Evolutionary conservation across 495 filamentous ascomycete species (phyloP).

Genomic region (Penicillium coffeae): DNA sequence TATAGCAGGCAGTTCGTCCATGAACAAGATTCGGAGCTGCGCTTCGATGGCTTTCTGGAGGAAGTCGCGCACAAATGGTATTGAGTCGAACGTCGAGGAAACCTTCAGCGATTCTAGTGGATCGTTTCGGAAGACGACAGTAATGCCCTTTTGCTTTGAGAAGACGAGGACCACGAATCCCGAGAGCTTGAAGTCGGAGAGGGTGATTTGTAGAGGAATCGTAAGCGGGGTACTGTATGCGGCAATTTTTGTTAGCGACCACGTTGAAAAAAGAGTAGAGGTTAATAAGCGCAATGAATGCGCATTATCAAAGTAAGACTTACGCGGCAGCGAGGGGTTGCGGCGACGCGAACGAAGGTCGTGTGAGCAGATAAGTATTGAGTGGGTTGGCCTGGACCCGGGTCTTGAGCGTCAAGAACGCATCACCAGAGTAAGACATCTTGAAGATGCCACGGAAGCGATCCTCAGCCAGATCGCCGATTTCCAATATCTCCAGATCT

Average conservation of each 20-base stretch:
- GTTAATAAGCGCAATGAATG: neutral
- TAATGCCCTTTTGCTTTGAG: constrained; percentile 93
- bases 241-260: constrained; percentile 12
- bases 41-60: constrained; percentile 93
- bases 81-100: constrained; percentile 97
- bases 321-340: constrained; percentile 86
- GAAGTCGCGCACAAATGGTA: constrained; percentile 96
- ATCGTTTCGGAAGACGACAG: constrained; percentile 95
- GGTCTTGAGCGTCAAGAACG: constrained; percentile 89
- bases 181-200: constrained; percentile 95
- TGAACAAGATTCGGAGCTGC: constrained; percentile 88
- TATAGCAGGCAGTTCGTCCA: constrained; percentile 95
- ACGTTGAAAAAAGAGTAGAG: neutral
- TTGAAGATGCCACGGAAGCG: constrained; percentile 97
- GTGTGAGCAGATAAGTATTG: constrained; percentile 89
- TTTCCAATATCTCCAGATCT: constrained; percentile 92
- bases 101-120: constrained; percentile 97
- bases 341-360: constrained; percentile 87
- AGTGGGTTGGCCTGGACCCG: constrained; percentile 96
- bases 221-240: constrained; percentile 67
- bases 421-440: constrained; percentile 95
- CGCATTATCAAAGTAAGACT: constrained; percentile 14
- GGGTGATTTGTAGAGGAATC: constrained; percentile 91
- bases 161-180: constrained; percentile 97
- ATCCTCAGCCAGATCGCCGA: constrained; percentile 95